Base-by-base conservation (phyloP, 768 basidiomycete genomes). In the Lactarius indigo region DNA sequence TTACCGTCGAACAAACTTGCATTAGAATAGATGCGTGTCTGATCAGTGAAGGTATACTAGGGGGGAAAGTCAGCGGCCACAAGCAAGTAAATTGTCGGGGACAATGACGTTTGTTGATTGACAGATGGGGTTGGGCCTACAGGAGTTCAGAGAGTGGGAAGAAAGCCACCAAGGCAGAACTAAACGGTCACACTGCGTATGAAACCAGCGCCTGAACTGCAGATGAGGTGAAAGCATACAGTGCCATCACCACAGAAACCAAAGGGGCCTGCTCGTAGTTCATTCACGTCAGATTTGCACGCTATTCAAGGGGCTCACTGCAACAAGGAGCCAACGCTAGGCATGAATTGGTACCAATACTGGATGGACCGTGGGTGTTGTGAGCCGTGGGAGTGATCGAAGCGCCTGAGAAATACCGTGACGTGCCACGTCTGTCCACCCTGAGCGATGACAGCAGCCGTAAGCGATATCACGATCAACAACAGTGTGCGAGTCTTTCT, bases 161-260 rank as follows among this genome's bases (percentile, higher is more conserved):
- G 80, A 77, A 35, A 92, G n/a, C 93, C 93, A 57, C 90, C 91
- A 39, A 92, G 79, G 74, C 92, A 94, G 75, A 87, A 94, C 87
- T 91, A 61, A 28, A 37, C 33, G n/a, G 26, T 47, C 56, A 30
- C 33, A 9, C 31, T 26, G 47, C 3, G 23, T 13, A 33, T 55
- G 52, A 55, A 30, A 55, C 54, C 7, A 60, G 42, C 13, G 20
- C 59, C 47, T 50, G 57, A 33, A 23, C 41, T n/a, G 31, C 5
- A 30, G n/a, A 63, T 33, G n/a, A 18, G 41, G 31, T 41, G 55
- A 42, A 31, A 26, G 73, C 79, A 63, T 55, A 83, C 81, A 57
- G 73, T 71, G 54, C 79, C 79, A 41, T 72, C 72, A 20, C 84
- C 84, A 69, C 85, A 86, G 71, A 80, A 86, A 10, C 85, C 84